Percentiles rank a stretch among this genome's conserved stretches.
phyloP scores from a whole-genome alignment of 192 early-diverging fungal species.

The Coemansia sp. region DNA sequence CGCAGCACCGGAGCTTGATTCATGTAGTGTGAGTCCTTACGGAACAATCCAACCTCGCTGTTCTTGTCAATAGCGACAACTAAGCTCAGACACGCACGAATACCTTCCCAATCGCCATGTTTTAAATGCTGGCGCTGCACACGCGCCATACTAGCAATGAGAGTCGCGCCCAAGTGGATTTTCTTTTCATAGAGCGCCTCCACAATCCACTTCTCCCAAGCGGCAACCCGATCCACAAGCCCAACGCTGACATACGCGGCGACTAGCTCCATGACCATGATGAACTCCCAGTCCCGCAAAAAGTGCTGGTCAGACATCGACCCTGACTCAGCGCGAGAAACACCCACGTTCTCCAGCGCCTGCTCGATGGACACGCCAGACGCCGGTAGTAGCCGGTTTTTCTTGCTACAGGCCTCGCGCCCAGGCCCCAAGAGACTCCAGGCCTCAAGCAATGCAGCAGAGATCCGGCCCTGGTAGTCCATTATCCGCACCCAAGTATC shows the following conservation, averaged over 20 bases:
- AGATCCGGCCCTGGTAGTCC: conserved; percentile 15
- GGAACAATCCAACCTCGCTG: background rate
- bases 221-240: background rate
- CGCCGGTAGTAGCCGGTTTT: conserved; percentile 23
- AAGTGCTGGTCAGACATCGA: conserved; percentile 13
- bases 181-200: conserved; percentile 5
- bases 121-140: conserved; percentile 24
- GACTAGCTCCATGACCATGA: conserved; percentile 37
- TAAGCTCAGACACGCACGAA: conserved; percentile 22
- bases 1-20: conserved; percentile 9
- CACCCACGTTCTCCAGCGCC: conserved; percentile 10
- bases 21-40: background rate
- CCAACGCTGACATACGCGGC: conserved; percentile 29
- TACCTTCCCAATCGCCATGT: conserved; percentile 16
- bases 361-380: background rate
- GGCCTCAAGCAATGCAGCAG: conserved; percentile 18
- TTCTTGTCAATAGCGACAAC: conserved; percentile 25
- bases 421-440: conserved; percentile 14
- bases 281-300: conserved; percentile 39
- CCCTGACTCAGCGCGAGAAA: background rate
- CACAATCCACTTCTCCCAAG: conserved; percentile 44
- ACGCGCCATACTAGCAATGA: conserved; percentile 4
- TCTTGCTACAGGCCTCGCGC: background rate
- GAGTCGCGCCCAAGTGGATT: conserved; percentile 22
- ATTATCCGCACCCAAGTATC: conserved; percentile 36